These are phyloP conservation scores for Rhizomucor pusillus DNA, from an alignment of 371 early-diverging fungal genomes.

Conservation along the genomic window DNA sequence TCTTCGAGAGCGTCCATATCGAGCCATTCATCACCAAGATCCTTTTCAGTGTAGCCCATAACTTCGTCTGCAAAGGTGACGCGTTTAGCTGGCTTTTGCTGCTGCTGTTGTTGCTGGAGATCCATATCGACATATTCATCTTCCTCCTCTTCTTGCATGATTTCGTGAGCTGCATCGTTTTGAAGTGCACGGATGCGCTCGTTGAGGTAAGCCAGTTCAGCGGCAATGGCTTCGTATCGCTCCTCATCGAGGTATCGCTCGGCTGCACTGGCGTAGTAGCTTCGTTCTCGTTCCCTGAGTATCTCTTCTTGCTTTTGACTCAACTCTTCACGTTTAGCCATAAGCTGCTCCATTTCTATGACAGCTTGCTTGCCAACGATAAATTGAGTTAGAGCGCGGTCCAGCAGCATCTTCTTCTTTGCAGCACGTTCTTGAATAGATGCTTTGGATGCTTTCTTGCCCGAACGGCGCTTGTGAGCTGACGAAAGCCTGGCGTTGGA, in stretches of 20 bases:
- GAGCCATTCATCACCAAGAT: conserved; percentile 37
- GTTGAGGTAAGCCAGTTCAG: conserved; percentile 75
- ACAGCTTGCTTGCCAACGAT: conserved; percentile 54
- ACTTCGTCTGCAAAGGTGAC: conserved; percentile 51
- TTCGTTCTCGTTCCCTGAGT: conserved; percentile 66
- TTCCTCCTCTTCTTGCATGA: conserved; percentile 39
- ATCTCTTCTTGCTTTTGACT: conserved; percentile 70
- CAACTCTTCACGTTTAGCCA: conserved; percentile 57
- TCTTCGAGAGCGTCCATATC: conserved; percentile 56
- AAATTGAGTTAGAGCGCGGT: conserved; percentile 51
- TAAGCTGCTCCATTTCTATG: conserved; percentile 48
- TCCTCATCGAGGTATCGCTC: conserved; percentile 56
- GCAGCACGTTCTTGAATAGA: conserved; percentile 33
- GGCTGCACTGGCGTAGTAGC: conserved; percentile 33
- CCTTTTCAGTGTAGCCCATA: conserved; percentile 51
- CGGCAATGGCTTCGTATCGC: conserved; percentile 76
- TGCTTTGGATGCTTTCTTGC: conserved; percentile 45
- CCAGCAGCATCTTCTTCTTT: conserved; percentile 68
- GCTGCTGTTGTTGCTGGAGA: conserved; percentile 8
- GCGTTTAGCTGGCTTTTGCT: conserved; percentile 31
- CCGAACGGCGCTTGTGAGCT: conserved; percentile 42
- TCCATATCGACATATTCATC: conserved; percentile 16
- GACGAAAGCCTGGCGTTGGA: conserved; percentile 39
- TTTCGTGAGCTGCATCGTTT: conserved; percentile 63
- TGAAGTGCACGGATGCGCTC: conserved; percentile 71